Evolutionary conservation across 192 early-diverging fungal genomes (phyloP).

Genomic region (Coemansia sp.): DNA sequence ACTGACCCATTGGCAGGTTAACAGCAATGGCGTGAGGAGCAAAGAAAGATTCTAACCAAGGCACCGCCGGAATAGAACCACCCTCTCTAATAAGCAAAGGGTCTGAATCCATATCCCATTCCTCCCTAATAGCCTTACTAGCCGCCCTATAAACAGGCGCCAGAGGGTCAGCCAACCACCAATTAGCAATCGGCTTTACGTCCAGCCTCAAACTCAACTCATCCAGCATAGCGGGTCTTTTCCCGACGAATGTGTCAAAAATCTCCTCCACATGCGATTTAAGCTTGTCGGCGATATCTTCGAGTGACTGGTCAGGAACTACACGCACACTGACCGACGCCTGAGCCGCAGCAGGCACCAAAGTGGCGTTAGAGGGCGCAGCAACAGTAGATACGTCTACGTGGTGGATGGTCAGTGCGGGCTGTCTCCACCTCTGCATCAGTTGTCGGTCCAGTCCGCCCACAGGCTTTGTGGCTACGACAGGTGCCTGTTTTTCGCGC

Average conservation of each 20-base stretch:
- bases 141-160: conserved; percentile 69
- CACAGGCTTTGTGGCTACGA: not conserved
- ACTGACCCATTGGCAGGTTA: conserved; percentile 78
- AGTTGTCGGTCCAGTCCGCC: conserved; percentile 55
- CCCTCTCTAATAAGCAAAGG: conserved; percentile 77
- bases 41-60: conserved; percentile 69
- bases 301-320: conserved; percentile 70
- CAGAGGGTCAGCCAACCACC: conserved; percentile 73
- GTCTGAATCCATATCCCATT: conserved; percentile 39
- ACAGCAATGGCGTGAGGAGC: conserved; percentile 61
- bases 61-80: conserved; percentile 74
- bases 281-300: conserved; percentile 62
- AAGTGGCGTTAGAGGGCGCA: conserved; percentile 61
- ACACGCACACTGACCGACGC: conserved; percentile 72
- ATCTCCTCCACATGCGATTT: conserved; percentile 54
- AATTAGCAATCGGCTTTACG: conserved; percentile 65
- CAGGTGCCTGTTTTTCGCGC: not conserved
- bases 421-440: conserved; percentile 75
- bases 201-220: conserved; percentile 52
- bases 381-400: conserved; percentile 67
- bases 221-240: conserved; percentile 7
- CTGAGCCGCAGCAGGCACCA: conserved; percentile 67
- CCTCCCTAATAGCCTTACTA: conserved; percentile 58
- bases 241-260: conserved; percentile 36
- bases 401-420: conserved; percentile 72